A percentile compares a stretch with the other conserved stretches of the same genome.
phyloP scores from a whole-genome alignment of 495 filamentous ascomycete genomes.

The Hypoxylon perforatum region DNA sequence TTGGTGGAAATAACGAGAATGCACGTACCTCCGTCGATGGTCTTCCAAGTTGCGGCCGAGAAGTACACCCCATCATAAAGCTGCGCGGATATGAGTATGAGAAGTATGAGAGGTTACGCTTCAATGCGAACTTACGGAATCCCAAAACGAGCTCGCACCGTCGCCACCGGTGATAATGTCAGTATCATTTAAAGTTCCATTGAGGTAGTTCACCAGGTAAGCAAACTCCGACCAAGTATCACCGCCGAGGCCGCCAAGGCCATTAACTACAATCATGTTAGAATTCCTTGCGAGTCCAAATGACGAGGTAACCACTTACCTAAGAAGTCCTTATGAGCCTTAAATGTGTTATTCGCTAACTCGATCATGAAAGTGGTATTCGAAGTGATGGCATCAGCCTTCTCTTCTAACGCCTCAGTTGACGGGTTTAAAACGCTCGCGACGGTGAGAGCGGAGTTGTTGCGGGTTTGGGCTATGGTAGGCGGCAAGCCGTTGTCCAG shows the following conservation, averaged over 20 bases:
- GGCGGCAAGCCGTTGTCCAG: conserved; percentile 54
- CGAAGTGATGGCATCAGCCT: conserved; percentile 35
- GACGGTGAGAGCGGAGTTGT: conserved; percentile 52
- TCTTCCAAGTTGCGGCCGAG: conserved; percentile 66
- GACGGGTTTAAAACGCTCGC: conserved; percentile 40
- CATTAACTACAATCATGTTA: conserved; percentile 45
- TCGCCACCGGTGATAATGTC: conserved; percentile 58
- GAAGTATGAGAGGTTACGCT: neutral
- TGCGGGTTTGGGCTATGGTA: conserved; percentile 56
- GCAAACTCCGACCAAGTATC: conserved; percentile 65
- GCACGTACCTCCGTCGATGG: conserved; percentile 67
- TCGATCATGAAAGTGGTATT: conserved; percentile 49
- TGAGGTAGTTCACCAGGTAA: conserved; percentile 69
- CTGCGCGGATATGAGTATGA: conserved; percentile 14
- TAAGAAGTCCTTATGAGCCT: conserved; percentile 68
- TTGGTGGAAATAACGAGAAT: neutral
- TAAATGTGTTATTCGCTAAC: conserved; percentile 69
- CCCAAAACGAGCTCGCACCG: conserved; percentile 48
- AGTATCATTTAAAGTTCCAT: conserved; percentile 64
- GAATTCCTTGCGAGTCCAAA: conserved; percentile 3
- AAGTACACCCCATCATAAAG: conserved; percentile 69
- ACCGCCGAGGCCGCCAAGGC: conserved; percentile 50
- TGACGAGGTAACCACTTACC: conserved; percentile 37
- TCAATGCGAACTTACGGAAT: conserved; percentile 28
- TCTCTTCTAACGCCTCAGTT: conserved; percentile 50